These are phyloP conservation scores for Echeveria elegans DNA, from an alignment of 164 flowering plant species.

Conservation along the genomic window DNA sequence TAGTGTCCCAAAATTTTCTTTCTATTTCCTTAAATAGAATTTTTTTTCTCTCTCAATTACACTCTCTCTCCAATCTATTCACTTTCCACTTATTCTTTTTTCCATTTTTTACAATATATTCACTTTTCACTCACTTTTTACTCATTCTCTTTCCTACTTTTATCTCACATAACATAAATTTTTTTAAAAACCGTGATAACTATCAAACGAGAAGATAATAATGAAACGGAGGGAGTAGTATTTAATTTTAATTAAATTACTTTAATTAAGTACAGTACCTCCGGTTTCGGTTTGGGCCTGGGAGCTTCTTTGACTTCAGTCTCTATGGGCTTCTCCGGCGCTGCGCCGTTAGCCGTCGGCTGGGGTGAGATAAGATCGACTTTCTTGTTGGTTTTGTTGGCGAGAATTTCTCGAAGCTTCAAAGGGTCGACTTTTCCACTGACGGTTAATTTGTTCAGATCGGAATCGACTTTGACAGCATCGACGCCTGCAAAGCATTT, in stretches of 20 bases:
- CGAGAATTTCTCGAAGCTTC: conserved; percentile 24
- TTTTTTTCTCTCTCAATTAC: too few species aligned
- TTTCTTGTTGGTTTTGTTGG: conserved; percentile 43
- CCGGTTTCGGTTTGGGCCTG: conserved; percentile 25
- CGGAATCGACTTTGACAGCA: background rate
- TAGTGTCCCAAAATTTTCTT: too few species aligned
- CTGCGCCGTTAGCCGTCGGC: conserved; percentile 25
- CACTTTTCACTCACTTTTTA: too few species aligned
- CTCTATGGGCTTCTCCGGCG: conserved; percentile 16
- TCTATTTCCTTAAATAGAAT: too few species aligned
- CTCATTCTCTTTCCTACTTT: too few species aligned
- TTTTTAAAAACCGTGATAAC: too few species aligned
- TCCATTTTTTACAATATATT: too few species aligned
- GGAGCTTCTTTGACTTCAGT: conserved; percentile 15
- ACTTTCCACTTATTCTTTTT: too few species aligned
- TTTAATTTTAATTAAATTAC: background rate
- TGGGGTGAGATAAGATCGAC: conserved; percentile 44
- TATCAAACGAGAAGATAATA: too few species aligned
- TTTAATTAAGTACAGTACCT: conserved; percentile 19
- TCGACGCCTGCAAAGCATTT: conserved; percentile 1
- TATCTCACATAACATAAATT: too few species aligned
- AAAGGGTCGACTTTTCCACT: conserved; percentile 26
- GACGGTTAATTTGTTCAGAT: conserved; percentile 3
- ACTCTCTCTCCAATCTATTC: too few species aligned
- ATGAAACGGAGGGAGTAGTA: too few species aligned